phyloP scores from a whole-genome alignment of 2,329 filamentous ascomycete species.

The Ophiostoma sp. region DNA sequence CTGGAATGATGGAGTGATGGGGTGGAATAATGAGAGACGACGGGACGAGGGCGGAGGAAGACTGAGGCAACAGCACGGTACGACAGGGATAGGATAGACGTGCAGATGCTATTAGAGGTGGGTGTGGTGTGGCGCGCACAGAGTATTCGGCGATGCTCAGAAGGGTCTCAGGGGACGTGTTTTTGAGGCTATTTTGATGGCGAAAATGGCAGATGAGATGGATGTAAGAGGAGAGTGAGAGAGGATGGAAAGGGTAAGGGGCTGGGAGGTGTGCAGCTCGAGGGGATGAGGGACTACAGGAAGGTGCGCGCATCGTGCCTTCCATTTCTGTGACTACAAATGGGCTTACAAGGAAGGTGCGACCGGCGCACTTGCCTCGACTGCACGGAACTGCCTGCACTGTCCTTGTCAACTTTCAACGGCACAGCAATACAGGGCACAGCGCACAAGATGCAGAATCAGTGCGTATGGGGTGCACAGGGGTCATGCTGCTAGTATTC shows the following conservation, averaged over 20 bases:
- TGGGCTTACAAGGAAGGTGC: neutral
- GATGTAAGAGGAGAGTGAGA: neutral
- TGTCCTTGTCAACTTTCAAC: neutral
- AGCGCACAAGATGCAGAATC: neutral
- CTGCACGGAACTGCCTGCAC: neutral
- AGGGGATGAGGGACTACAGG: neutral
- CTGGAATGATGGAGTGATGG: neutral
- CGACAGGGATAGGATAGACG: neutral
- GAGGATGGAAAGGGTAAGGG: neutral
- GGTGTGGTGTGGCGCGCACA: neutral
- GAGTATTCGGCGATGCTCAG: neutral
- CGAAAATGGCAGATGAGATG: conserved; percentile 10
- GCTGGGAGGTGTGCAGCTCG: neutral
- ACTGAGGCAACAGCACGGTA: neutral
- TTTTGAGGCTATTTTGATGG: conserved; percentile 21
- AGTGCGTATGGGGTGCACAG: conserved; percentile 4
- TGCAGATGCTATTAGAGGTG: no score
- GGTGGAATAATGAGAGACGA: neutral
- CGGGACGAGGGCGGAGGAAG: neutral
- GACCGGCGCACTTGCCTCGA: neutral
- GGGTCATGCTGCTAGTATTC: neutral
- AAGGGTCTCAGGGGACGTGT: neutral
- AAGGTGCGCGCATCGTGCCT: neutral
- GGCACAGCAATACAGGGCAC: no score
- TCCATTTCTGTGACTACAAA: neutral